These are phyloP conservation scores for Tricholoma flavovirens DNA, from an alignment of 768 basidiomycete species.

Conservation along the genomic window DNA sequence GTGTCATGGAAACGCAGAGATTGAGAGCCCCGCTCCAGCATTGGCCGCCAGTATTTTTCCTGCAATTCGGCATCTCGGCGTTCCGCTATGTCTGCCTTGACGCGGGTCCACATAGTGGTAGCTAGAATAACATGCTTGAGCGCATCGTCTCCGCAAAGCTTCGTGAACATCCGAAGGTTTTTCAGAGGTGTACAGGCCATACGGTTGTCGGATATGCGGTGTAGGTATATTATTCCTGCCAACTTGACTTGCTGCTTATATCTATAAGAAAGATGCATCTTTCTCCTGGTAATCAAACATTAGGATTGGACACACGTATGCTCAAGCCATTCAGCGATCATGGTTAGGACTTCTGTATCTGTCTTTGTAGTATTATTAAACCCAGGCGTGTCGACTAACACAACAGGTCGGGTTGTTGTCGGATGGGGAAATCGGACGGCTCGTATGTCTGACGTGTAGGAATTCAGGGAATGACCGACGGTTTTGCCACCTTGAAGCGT, in stretches of 20 bases:
- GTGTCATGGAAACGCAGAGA: not conserved
- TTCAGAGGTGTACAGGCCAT: constrained; percentile 30
- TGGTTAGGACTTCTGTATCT: not conserved
- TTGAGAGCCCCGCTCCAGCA: not conserved
- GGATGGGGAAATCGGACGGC: not conserved
- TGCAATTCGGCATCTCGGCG: not conserved
- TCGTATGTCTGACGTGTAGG: not conserved
- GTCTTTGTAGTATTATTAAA: not conserved
- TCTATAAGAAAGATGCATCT: not conserved
- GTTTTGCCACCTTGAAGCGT: not conserved
- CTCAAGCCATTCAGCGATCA: not conserved
- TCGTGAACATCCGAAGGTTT: constrained; percentile 38
- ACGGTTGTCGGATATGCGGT: constrained; percentile 28
- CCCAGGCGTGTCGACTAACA: not conserved
- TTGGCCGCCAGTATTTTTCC: not conserved
- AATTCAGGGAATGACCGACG: not conserved
- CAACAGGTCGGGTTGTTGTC: not conserved
- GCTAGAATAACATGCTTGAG: not conserved
- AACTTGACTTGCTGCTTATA: constrained; percentile 19
- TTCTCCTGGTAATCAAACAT: not conserved
- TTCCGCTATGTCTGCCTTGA: not conserved
- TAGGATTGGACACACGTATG: not conserved
- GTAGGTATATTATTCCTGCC: constrained; percentile 34
- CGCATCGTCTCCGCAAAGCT: constrained; percentile 27
- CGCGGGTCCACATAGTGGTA: not conserved